phyloP scores from a whole-genome alignment of 2,329 filamentous ascomycete genomes.

The Ophiostoma sp. region DNA sequence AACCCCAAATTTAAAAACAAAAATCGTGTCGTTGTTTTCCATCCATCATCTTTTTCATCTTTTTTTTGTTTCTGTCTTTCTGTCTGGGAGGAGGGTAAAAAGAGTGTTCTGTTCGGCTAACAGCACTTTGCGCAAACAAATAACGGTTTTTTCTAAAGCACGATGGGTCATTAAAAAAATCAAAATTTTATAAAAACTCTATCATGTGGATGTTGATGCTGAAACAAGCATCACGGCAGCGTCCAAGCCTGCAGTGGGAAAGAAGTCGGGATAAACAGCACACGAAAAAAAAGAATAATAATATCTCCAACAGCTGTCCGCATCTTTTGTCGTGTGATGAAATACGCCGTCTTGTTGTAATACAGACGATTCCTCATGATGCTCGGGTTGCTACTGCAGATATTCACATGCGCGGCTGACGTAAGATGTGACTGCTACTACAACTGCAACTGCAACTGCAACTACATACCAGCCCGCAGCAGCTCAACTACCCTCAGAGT shows the following conservation, averaged over 20 bases:
- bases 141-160: constrained; percentile 15
- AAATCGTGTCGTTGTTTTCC: constrained; percentile 15
- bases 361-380: background rate
- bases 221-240: constrained; percentile 1
- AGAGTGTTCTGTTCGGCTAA: constrained; percentile 10
- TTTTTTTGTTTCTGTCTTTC: constrained; percentile 13
- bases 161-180: constrained; percentile 22
- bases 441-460: background rate
- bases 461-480: too few relatives aligned
- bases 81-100: constrained; percentile 16
- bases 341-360: background rate
- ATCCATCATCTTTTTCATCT: background rate
- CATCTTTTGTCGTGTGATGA: background rate
- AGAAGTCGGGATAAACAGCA: background rate
- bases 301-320: background rate
- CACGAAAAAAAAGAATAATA: constrained; percentile 8
- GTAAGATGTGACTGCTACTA: background rate
- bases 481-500: background rate
- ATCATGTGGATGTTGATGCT: background rate
- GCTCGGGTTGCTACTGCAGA: background rate
- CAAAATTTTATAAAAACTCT: constrained; percentile 9
- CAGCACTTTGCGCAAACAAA: constrained; percentile 11
- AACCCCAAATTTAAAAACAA: constrained; percentile 11
- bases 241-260: background rate
- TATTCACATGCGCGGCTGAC: background rate